These are phyloP conservation scores for Alternaria atra DNA, from an alignment of 2,329 filamentous ascomycete genomes.

Conservation along the genomic window DNA sequence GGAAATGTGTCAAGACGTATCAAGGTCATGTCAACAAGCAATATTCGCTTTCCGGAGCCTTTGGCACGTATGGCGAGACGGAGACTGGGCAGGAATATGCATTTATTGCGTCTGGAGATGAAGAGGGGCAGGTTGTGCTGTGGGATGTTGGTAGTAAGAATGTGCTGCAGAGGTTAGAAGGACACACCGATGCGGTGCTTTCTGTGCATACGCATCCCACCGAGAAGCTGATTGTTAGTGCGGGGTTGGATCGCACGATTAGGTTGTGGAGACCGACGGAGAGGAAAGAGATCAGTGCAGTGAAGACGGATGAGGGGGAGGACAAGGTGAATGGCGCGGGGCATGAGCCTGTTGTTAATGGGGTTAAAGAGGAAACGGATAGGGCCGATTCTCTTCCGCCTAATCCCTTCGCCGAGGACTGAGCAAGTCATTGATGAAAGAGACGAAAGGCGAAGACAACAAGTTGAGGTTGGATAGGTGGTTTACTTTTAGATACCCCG, in stretches of 20 bases:
- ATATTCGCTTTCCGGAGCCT: constrained; percentile 85
- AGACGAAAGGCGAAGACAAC: neutral
- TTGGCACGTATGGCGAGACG: constrained; percentile 69
- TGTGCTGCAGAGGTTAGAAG: constrained; percentile 72
- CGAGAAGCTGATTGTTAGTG: constrained; percentile 66
- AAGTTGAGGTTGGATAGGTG: neutral
- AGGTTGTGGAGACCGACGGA: constrained; percentile 62
- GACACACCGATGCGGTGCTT: constrained; percentile 67
- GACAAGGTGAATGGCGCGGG: neutral
- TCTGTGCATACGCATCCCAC: constrained; percentile 67
- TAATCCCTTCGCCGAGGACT: constrained; percentile 28
- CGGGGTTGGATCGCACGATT: constrained; percentile 69
- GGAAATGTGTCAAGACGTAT: constrained; percentile 94
- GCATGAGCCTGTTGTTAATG: neutral
- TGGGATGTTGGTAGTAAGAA: constrained; percentile 93
- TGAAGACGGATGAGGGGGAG: neutral
- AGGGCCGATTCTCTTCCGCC: constrained; percentile 33
- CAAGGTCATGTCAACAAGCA: constrained; percentile 87
- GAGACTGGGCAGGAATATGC: constrained; percentile 46
- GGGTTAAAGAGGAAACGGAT: constrained; percentile 14
- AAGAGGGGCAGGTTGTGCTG: constrained; percentile 83
- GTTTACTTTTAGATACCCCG: constrained; percentile 11
- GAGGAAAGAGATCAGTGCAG: neutral
- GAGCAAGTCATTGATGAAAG: neutral
- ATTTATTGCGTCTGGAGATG: constrained; percentile 84